Conservation (phyloP, 129 eudicot species). For the Escallonia herrerae region DNA sequence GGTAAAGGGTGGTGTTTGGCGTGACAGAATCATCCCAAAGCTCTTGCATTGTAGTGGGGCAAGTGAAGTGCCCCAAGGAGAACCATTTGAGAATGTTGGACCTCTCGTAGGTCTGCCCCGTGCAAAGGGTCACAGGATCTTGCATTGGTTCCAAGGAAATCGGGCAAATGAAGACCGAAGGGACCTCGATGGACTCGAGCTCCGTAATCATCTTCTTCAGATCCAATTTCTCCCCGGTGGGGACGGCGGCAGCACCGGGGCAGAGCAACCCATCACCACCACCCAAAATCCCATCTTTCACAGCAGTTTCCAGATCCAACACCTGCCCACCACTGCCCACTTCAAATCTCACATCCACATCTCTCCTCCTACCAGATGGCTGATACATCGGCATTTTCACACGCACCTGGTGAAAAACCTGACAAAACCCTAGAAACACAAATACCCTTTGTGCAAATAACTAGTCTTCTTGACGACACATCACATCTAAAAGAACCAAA, state of each 20-base stretch:
- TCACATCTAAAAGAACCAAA: slow-evolving; percentile 7
- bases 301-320: slow-evolving; percentile 54
- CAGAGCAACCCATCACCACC: slow-evolving; percentile 28
- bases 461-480: slow-evolving; percentile 7
- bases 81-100: slow-evolving; percentile 59
- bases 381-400: slow-evolving; percentile 49
- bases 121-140: slow-evolving; percentile 76
- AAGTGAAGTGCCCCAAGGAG: slow-evolving; percentile 62
- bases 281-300: slow-evolving; percentile 52
- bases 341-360: slow-evolving; percentile 13
- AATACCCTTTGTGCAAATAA: neutral
- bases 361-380: slow-evolving; percentile 27
- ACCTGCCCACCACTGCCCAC: slow-evolving; percentile 38
- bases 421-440: slow-evolving; percentile 1
- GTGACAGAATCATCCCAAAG: slow-evolving; percentile 67
- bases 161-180: slow-evolving; percentile 62
- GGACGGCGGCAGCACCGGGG: slow-evolving; percentile 4
- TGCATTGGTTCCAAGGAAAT: slow-evolving; percentile 74
- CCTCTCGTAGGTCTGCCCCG: slow-evolving; percentile 71
- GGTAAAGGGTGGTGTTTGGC: slow-evolving; percentile 56
- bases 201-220: slow-evolving; percentile 58
- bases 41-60: slow-evolving; percentile 81
- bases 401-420: neutral
- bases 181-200: slow-evolving; percentile 47
- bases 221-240: slow-evolving; percentile 33